phyloP scores from a whole-genome alignment of 2,329 filamentous ascomycete genomes.

The Phyllosticta citribraziliensis region DNA sequence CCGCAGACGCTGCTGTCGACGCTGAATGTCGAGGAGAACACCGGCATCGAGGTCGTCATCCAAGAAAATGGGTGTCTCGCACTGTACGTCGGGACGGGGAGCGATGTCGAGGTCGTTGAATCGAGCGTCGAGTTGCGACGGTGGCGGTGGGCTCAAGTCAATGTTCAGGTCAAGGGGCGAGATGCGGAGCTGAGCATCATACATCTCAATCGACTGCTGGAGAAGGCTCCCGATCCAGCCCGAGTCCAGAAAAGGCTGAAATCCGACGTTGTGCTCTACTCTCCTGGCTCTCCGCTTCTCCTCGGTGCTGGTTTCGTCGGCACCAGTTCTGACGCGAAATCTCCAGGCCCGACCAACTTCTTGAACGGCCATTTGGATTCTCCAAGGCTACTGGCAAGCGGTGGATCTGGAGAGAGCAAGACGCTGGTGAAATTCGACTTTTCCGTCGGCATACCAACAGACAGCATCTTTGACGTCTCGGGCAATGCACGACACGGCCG shows the following conservation, averaged over 20 bases:
- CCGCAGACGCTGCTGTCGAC: constrained; percentile 1
- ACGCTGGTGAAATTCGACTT: not conserved
- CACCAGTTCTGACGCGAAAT: not conserved
- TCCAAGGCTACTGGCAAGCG: not conserved
- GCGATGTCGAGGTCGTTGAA: not conserved
- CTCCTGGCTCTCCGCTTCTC: not conserved
- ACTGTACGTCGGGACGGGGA: not conserved
- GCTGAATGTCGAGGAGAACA: constrained; percentile 1
- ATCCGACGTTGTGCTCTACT: not conserved
- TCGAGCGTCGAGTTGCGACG: not conserved
- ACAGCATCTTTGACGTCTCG: constrained; percentile 20
- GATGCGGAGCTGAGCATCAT: not conserved
- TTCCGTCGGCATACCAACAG: constrained; percentile 16
- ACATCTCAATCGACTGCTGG: not conserved
- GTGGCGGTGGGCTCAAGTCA: not conserved
- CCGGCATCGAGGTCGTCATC: not conserved
- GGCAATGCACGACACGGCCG: constrained; percentile 17
- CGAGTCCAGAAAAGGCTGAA: not conserved
- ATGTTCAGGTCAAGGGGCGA: not conserved
- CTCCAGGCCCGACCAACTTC: not conserved
- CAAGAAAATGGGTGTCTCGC: not conserved
- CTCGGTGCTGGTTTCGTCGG: not conserved
- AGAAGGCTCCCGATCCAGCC: not conserved
- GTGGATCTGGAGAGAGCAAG: not conserved
- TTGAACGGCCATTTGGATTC: not conserved